Conservation (phyloP, 2,329 filamentous ascomycete genomes). For the Cladosporium sp. region DNA sequence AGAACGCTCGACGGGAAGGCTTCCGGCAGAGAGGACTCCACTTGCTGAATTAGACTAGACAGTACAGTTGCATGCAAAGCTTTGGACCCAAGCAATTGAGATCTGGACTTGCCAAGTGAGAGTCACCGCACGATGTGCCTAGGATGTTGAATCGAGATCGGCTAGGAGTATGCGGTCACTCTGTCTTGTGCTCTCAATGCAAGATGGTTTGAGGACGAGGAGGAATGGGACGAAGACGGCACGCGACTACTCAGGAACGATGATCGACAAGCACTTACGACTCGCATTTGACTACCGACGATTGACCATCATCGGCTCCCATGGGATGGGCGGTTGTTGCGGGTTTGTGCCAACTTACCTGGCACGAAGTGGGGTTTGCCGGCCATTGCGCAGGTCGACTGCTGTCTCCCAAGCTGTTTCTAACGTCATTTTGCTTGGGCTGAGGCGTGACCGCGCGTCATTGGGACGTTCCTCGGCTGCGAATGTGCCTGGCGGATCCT, state of each 20-base stretch:
- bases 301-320: too few relatives aligned
- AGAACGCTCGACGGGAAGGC: too few relatives aligned
- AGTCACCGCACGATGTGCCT: not conserved
- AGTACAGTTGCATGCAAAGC: constrained; percentile 5
- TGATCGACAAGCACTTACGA: too few relatives aligned
- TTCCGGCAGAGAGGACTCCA: too few relatives aligned
- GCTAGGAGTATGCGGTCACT: not conserved
- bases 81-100: constrained; percentile 2
- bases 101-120: constrained; percentile 4
- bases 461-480: not conserved
- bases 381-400: not conserved
- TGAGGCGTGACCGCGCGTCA: constrained; percentile 4
- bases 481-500: too few relatives aligned
- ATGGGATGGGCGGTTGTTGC: too few relatives aligned
- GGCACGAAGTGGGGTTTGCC: constrained; percentile 5
- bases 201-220: not conserved
- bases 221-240: not conserved
- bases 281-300: too few relatives aligned
- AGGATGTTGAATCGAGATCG: not conserved
- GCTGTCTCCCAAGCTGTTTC: not conserved
- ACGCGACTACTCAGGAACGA: not conserved
- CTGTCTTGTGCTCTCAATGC: not conserved
- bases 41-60: too few relatives aligned
- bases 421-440: constrained; percentile 10
- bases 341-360: not conserved